These are phyloP conservation scores for Rehmannia glutinosa DNA, from an alignment of 257 asterid genomes.

Conservation along the genomic window DNA sequence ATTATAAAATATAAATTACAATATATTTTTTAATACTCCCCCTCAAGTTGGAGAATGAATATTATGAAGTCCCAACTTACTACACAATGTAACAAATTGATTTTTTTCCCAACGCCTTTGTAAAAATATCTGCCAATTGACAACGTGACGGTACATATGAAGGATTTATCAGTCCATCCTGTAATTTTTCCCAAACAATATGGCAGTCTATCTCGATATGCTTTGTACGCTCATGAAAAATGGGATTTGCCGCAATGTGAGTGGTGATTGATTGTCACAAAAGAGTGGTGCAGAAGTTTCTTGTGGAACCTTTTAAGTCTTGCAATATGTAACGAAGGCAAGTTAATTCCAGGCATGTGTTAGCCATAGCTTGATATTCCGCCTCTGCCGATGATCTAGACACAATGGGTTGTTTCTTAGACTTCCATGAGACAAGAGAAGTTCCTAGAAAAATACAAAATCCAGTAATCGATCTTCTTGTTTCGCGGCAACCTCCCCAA, in stretches of 20 bases:
- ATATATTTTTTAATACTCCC: too few relatives aligned
- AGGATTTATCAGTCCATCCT: background rate
- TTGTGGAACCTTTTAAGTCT: background rate
- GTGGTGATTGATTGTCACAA: background rate
- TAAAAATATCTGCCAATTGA: background rate
- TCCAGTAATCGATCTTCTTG: background rate
- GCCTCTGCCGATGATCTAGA: background rate
- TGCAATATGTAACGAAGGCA: background rate
- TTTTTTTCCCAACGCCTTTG: background rate
- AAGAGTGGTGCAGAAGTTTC: background rate
- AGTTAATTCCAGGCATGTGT: background rate
- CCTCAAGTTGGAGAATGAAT: background rate
- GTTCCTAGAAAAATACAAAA: background rate
- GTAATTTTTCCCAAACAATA: background rate
- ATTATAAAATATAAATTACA: too few relatives aligned
- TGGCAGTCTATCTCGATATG: background rate
- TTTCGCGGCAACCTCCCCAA: background rate
- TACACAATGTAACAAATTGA: background rate
- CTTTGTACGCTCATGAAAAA: background rate
- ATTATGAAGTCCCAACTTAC: background rate
- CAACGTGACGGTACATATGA: background rate
- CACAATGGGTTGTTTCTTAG: background rate
- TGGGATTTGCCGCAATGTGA: background rate
- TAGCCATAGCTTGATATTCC: background rate
- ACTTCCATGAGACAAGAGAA: background rate